Percentiles rank a stretch among this genome's conserved stretches.
phyloP scores from a whole-genome alignment of 83 land plant genomes.

The Isoetes engelmannii region DNA sequence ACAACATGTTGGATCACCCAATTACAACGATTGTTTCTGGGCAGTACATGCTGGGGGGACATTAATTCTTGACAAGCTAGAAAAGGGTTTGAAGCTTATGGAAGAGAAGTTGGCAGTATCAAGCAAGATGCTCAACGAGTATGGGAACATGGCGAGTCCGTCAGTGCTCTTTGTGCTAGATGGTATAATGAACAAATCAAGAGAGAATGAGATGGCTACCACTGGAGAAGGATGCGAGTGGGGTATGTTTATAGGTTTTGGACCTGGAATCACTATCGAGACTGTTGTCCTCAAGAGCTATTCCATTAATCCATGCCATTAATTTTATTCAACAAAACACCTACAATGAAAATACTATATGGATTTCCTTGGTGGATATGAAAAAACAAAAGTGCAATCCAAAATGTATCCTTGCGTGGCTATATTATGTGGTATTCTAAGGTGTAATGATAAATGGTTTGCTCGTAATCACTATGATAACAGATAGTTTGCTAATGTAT shows the following conservation, averaged over 20 bases:
- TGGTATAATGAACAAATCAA: neutral
- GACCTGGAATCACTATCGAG: neutral
- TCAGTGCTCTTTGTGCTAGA: neutral
- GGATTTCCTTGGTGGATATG: too few relatives aligned
- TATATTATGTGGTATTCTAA: too few relatives aligned
- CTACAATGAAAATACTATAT: too few relatives aligned
- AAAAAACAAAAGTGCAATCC: too few relatives aligned
- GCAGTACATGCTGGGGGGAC: neutral
- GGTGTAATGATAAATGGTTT: too few relatives aligned
- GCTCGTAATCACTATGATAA: too few relatives aligned
- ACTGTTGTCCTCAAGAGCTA: neutral
- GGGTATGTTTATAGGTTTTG: neutral
- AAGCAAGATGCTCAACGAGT: neutral
- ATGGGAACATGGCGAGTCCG: conserved; percentile 2
- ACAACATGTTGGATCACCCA: neutral
- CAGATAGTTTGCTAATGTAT: too few relatives aligned
- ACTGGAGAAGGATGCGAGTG: conserved; percentile 3
- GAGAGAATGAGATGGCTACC: neutral
- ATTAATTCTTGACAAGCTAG: neutral
- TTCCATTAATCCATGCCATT: too few relatives aligned
- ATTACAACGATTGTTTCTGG: neutral
- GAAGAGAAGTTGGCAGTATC: neutral
- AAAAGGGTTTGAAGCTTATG: neutral
- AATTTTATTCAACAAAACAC: too few relatives aligned
- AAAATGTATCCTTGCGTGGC: too few relatives aligned